Percentiles rank a stretch among this genome's conserved stretches.
Conservation (phyloP, 768 basidiomycete genomes). For the Psilocybe sp. region DNA sequence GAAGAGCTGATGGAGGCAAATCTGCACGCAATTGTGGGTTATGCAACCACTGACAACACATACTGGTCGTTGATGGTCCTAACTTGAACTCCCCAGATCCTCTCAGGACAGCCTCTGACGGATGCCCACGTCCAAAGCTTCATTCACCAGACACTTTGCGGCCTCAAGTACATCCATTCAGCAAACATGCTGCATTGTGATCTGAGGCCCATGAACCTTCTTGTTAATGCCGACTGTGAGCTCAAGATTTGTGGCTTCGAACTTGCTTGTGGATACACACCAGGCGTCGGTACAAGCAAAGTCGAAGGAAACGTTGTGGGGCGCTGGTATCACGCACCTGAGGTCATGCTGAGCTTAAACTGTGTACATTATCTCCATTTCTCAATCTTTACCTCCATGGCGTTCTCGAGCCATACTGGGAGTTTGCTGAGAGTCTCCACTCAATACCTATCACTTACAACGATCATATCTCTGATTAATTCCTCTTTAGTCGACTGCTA, state of each 20-base stretch:
- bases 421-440: too few relatives aligned
- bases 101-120: slow-evolving; percentile 83
- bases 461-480: slow-evolving; percentile 11
- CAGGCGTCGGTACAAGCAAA: slow-evolving; percentile 71
- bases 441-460: too few relatives aligned
- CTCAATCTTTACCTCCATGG: background rate
- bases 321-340: slow-evolving; percentile 96
- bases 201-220: slow-evolving; percentile 90
- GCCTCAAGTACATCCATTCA: slow-evolving; percentile 96
- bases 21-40: slow-evolving; percentile 90
- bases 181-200: slow-evolving; percentile 97
- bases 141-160: slow-evolving; percentile 97
- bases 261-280: slow-evolving; percentile 90
- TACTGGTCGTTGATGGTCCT: background rate
- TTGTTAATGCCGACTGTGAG: slow-evolving; percentile 98
- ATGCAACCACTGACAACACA: background rate
- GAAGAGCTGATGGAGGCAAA: slow-evolving; percentile 99
- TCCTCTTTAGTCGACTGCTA: slow-evolving; percentile 66
- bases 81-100: slow-evolving; percentile 57
- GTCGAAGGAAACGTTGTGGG: slow-evolving; percentile 89
- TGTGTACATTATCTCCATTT: slow-evolving; percentile 56
- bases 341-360: slow-evolving; percentile 98
- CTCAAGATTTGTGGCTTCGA: slow-evolving; percentile 99
- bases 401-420: too few relatives aligned
- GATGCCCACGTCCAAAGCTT: slow-evolving; percentile 95